Base-by-base conservation (phyloP, 495 filamentous ascomycete species). In the Xylaria flabelliformis region DNA sequence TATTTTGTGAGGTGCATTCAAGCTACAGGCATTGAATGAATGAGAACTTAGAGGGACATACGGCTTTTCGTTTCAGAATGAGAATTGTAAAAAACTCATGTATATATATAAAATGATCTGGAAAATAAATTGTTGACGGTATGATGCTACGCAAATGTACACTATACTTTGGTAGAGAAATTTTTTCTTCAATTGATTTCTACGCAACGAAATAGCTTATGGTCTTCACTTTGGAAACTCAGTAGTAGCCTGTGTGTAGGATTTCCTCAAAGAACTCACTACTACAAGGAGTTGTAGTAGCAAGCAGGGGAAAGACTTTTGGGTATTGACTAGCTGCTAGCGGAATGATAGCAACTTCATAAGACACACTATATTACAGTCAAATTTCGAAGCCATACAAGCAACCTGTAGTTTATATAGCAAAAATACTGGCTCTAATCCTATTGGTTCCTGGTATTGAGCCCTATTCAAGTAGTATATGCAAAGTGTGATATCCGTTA, bases 381-480 rank as follows among this genome's bases (percentile, higher is more conserved):
- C 34, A 29, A 46, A 15, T 2, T 4, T 59, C 34, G 17, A 34
- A 41, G 55, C 48, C 15, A 67, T 67, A 9, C 17, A 29, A n/a
- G 0, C 3, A 53, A 15, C 8, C 9, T 17, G 64, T 13, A 19
- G 1, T 55, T 39, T n/a, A 48, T 67, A 67, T 19, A 51, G 46
- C 26, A 15, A 55, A 67, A 15, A 26, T 41, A 19, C 12, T 3
- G n/a, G 13, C 50, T 13, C 36, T 21, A 13, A 39, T 41, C 3
- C 24, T 7, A 3, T 13, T 19, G 44, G 34, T 6, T 48, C 39
- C 67, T 46, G 24, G 21, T 48, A n/a, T 9, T 17, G 6, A 36
- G 15, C 41, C 2, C 21, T 24, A 34, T 69, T 69, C 53, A 61
- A 36, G 51, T 62, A 70, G 32, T 64, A 50, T 63, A 70, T 53